Evolutionary conservation across 2,329 filamentous ascomycete genomes (phyloP), one percentile per base, ranked within the genome.

Genomic region (Trichophyton benhamiae): DNA sequence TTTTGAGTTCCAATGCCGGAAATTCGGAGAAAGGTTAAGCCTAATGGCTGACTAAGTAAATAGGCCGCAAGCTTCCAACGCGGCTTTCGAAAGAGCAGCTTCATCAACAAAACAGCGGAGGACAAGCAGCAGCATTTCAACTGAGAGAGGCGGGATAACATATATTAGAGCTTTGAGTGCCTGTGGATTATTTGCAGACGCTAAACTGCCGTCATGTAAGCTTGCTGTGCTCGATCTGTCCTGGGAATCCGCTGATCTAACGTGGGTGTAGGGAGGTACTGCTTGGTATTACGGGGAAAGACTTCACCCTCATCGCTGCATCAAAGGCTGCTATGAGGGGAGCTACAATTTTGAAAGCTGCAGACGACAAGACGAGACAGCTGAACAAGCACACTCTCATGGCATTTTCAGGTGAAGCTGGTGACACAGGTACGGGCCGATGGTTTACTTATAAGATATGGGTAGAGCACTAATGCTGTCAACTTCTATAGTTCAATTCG

Each of bases 311-410:
- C 82, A 86, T 99, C 75, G 94, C 91, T 71, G 89, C 94, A 70
- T 97, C 91, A 66, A 97, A 99, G 82, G 94, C 94, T 73, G 89
- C 91, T 71, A 97, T 97, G 91, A 87, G 94, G 80, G 94, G 94
- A 71, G 89, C 91, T 66, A 96, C 92, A 63, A 88, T 99, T 76
- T 86, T 99, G 73, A 99, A 99, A 79, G 84, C 89, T 62, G 83
- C 85, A 67, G 95, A 99, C 77, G 92, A 99, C 83, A 99, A 99
- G 84, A 99, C 94, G 66, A 85, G 90, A 74, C 79, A 83, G 67
- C 81, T 99, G 68, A 99, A 96, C 83, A 87, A 94, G 79, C 86
- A 96, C 78, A 96, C 91, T 7, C 78, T 99, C 69, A 88, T 99
- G 83, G 91, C 94, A 22, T 97, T 91, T 77, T 92, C 89, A 9